phyloP scores from a whole-genome alignment of 208 protist species.

The Trypanosoma avium region DNA sequence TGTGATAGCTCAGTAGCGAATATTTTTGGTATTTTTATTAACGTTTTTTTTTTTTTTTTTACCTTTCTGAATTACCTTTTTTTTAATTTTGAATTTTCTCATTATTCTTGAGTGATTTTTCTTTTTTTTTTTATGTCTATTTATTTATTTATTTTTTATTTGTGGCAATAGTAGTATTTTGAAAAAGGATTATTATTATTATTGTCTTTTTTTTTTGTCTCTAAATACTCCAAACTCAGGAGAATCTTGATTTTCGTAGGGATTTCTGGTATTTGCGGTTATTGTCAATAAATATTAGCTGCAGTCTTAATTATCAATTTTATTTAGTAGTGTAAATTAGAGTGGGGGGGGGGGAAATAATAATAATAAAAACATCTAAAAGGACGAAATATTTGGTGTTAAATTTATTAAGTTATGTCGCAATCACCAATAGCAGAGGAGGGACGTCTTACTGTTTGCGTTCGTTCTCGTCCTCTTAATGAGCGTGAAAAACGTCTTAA shows the following conservation, averaged over 20 bases:
- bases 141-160: constrained; percentile 4
- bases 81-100: neutral
- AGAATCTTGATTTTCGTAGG: too few species aligned
- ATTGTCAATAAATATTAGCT: too few species aligned
- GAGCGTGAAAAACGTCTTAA: constrained; percentile 36
- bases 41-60: neutral
- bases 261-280: too few species aligned
- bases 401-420: constrained; percentile 13
- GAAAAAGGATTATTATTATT: too few species aligned
- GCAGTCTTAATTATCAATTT: too few species aligned
- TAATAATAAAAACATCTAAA: too few species aligned
- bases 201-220: too few species aligned
- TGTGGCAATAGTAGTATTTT: too few species aligned
- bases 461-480: constrained; percentile 71
- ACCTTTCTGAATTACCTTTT: neutral
- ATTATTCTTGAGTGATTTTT: constrained; percentile 6
- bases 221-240: too few species aligned
- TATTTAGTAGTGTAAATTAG: constrained; percentile 1
- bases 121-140: neutral
- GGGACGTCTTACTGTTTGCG: constrained; percentile 72
- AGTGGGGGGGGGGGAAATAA: neutral
- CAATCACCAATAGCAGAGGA: constrained; percentile 39
- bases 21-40: neutral
- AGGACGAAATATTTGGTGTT: neutral
- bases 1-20: too few species aligned